A percentile compares a stretch with the other conserved stretches of the same genome.
These are phyloP conservation scores for Taiwanofungus camphoratus DNA, from an alignment of 1,284 basidiomycete species.

Conservation along the genomic window DNA sequence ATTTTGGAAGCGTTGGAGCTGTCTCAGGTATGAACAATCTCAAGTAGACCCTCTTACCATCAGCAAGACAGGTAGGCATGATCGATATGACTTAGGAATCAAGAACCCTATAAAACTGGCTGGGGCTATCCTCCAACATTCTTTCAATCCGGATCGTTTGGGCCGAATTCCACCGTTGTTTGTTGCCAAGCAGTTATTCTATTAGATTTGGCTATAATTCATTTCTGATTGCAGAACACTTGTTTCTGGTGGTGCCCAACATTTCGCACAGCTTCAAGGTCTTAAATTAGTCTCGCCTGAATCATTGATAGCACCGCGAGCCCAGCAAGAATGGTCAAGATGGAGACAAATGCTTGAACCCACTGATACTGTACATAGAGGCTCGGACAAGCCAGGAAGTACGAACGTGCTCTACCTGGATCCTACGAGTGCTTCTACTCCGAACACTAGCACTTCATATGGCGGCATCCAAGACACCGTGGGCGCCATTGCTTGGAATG, in stretches of 20 bases:
- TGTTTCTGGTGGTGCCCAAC: slow-evolving; percentile 45
- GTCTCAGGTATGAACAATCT: slow-evolving; percentile 42
- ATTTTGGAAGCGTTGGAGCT: slow-evolving; percentile 68
- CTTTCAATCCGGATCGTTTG: slow-evolving; percentile 41
- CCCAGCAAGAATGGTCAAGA: slow-evolving; percentile 48
- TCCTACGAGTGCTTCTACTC: not conserved
- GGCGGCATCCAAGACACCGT: slow-evolving; percentile 71
- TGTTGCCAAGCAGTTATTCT: slow-evolving; percentile 13
- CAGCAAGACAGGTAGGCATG: no score
- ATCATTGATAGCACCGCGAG: slow-evolving; percentile 42
- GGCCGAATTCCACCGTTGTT: slow-evolving; percentile 67
- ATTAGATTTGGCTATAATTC: slow-evolving; percentile 6
- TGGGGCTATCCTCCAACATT: slow-evolving; percentile 46
- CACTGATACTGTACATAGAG: not conserved
- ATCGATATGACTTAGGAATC: no score
- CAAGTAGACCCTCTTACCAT: no score
- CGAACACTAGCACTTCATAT: slow-evolving; percentile 16
- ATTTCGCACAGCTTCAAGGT: slow-evolving; percentile 36
- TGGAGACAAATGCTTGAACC: slow-evolving; percentile 49
- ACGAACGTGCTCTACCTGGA: not conserved
- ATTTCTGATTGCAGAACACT: slow-evolving; percentile 33
- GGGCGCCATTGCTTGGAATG: slow-evolving; percentile 56
- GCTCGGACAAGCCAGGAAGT: no score
- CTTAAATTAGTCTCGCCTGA: slow-evolving; percentile 34
- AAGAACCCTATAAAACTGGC: slow-evolving; percentile 64